Evolutionary conservation across 257 asterid genomes (phyloP).

Genomic region (Scutellaria galericulata): DNA sequence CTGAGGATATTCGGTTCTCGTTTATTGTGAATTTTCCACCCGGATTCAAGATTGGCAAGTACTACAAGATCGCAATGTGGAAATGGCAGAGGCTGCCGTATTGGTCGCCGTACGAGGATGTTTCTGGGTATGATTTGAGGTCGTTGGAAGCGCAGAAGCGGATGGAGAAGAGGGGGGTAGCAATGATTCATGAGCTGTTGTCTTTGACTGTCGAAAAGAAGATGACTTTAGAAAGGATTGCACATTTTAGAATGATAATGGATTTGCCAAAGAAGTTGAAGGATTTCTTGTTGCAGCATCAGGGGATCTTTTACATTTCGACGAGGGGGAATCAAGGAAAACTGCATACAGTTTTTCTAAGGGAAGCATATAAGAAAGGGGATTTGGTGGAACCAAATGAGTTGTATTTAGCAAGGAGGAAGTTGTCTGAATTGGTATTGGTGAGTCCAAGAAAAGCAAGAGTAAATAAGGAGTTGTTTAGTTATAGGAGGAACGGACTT

Average conservation of each 20-base stretch:
- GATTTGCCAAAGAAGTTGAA: slow-evolving; percentile 85
- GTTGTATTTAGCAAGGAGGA: slow-evolving; percentile 84
- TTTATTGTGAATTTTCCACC: slow-evolving; percentile 85
- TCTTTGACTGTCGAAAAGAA: slow-evolving; percentile 75
- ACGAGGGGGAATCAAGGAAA: slow-evolving; percentile 84
- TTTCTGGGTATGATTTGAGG: slow-evolving; percentile 76
- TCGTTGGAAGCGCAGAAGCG: slow-evolving; percentile 88
- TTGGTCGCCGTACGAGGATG: slow-evolving; percentile 89
- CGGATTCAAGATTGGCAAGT: slow-evolving; percentile 83
- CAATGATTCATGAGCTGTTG: slow-evolving; percentile 76
- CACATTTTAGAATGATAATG: slow-evolving; percentile 80
- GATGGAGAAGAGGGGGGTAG: slow-evolving; percentile 93
- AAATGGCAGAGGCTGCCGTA: slow-evolving; percentile 96
- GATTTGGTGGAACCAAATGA: slow-evolving; percentile 75
- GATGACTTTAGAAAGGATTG: slow-evolving; percentile 78
- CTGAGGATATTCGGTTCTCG: slow-evolving; percentile 78
- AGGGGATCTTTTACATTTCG: slow-evolving; percentile 84
- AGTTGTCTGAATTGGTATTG: slow-evolving; percentile 62
- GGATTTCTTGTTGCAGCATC: slow-evolving; percentile 85
- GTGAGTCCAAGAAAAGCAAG: slow-evolving; percentile 77
- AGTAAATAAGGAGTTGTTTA: slow-evolving; percentile 51
- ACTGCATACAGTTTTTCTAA: slow-evolving; percentile 82
- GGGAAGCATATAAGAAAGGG: slow-evolving; percentile 90
- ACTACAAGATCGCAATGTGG: slow-evolving; percentile 86
- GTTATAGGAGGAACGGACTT: slow-evolving; percentile 50